phyloP scores from a whole-genome alignment of 192 early-diverging fungal species.

The Endogone sp. region DNA sequence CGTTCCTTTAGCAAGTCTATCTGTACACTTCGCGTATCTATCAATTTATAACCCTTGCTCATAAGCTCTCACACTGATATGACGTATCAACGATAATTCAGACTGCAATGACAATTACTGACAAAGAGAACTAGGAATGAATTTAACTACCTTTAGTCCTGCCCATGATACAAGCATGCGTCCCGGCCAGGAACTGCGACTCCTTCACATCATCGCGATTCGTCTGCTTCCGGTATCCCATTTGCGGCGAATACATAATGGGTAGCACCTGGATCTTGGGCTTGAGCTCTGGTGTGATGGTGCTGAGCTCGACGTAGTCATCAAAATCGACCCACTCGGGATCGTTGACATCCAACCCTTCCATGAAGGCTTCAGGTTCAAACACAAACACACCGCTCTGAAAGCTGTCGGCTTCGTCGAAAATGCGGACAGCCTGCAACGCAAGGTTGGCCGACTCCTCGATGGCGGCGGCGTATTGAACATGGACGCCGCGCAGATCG shows the following conservation, averaged over 20 bases:
- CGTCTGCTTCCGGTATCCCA: constrained; percentile 44
- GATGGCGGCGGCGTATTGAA: constrained; percentile 2
- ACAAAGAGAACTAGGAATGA: no score
- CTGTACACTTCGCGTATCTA: constrained; percentile 56
- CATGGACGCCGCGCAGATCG: constrained; percentile 29
- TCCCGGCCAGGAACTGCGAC: constrained; percentile 27
- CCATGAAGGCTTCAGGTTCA: background rate
- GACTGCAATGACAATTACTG: no score
- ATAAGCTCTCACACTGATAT: no score
- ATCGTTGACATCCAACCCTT: constrained; percentile 4
- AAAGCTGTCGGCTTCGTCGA: background rate
- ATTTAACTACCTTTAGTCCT: constrained; percentile 29
- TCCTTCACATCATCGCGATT: constrained; percentile 29
- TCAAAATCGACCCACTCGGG: constrained; percentile 47
- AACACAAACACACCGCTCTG: background rate
- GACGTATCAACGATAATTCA: no score
- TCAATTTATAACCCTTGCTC: no score
- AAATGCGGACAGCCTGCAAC: background rate
- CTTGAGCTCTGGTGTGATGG: constrained; percentile 21
- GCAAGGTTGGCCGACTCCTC: background rate
- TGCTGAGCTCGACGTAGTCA: constrained; percentile 47
- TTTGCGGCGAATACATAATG: constrained; percentile 55
- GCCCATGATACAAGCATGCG: constrained; percentile 37
- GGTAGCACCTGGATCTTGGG: constrained; percentile 43
- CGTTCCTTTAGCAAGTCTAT: constrained; percentile 46